Base-by-base conservation (phyloP, 2,329 filamentous ascomycete genomes). In the Dryadomyces sulphureus region DNA sequence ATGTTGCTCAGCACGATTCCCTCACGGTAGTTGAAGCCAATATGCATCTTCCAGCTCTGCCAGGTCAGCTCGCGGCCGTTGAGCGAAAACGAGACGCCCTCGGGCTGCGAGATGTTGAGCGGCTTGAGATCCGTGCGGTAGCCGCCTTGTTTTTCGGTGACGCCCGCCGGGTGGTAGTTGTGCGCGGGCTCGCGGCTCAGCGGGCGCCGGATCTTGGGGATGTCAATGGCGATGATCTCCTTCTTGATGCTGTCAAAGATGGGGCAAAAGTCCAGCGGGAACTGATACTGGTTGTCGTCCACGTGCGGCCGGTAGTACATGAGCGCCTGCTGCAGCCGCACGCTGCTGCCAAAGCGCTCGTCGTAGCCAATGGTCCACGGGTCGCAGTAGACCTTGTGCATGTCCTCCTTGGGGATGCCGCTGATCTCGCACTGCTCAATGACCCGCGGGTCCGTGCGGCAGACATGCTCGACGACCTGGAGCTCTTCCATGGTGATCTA, bases 311-410 rank as follows among this genome's bases (percentile, higher is more conserved):
- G 79, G 63, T 93, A 95, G 69, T 95, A 95, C 87, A 94, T 94
- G 46, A 95, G 69, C 2, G 87, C 89, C 65, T 95, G 89, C 64
- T 95, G 89, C 4, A 94, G 75, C 46, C 89, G 79, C 38, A 86
- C 70, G 38, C 69, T 69, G 59, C 67, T 90, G 50, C 88, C 89
- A 56, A 88, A 92, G 39, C 89, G 81, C 65, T 93, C 85, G 56
- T 95, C 89, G 59, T 87, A 94, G 42, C 89, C 89, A 62, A 95
- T 94, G 1, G 89, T 94, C 89, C 89, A 95, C 11, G 86, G 87
- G 60, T 95, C 89, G 62, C 88, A 94, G 67, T 93, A 94, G 41
- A 95, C 85, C 65, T 94, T 94, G 69, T 92, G 69, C 89, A 95
- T 94, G 50, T 94, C 84, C 54, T 84, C 73, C 47, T 72, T 72